Evolutionary conservation across 1,139 yeast species (phyloP).

Genomic region (Eremothecium coryli): DNA sequence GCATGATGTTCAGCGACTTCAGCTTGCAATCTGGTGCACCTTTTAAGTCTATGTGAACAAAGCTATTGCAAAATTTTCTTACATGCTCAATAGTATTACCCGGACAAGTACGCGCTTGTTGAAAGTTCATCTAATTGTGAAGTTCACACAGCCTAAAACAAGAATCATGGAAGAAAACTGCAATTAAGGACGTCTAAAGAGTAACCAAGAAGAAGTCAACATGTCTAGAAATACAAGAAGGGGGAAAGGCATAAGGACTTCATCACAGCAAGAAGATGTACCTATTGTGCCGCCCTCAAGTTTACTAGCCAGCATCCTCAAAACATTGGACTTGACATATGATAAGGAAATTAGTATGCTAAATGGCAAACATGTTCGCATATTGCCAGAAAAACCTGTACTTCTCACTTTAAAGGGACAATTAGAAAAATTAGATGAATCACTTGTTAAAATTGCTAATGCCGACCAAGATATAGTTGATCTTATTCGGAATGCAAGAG

Average conservation of each 20-base stretch:
- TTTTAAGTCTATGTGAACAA: too few species aligned
- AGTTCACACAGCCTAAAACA: too few species aligned
- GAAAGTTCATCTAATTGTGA: too few species aligned
- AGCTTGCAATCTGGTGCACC: too few species aligned
- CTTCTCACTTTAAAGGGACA: constrained; percentile 41
- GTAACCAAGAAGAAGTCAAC: too few species aligned
- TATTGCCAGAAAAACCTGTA: constrained; percentile 39
- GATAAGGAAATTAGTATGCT: constrained; percentile 52
- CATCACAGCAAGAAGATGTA: constrained; percentile 10
- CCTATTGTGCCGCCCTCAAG: constrained; percentile 24
- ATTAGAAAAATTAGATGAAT: constrained; percentile 41
- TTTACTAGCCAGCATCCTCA: constrained; percentile 44
- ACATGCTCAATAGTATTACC: too few species aligned
- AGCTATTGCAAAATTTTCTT: too few species aligned
- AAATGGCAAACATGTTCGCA: constrained; percentile 47
- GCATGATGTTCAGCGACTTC: too few species aligned
- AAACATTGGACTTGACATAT: constrained; percentile 45
- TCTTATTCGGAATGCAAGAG: constrained; percentile 17
- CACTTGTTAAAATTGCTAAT: constrained; percentile 40
- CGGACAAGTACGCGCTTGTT: too few species aligned
- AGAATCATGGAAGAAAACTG: too few species aligned
- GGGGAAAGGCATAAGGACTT: constrained; percentile 18
- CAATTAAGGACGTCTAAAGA: too few species aligned
- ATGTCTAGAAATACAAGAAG: constrained; percentile 22
- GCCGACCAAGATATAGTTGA: constrained; percentile 34